Evolutionary conservation across 2,329 filamentous ascomycete genomes (phyloP), one percentile per base, ranked within the genome.

Genomic region (Mycogone perniciosa): DNA sequence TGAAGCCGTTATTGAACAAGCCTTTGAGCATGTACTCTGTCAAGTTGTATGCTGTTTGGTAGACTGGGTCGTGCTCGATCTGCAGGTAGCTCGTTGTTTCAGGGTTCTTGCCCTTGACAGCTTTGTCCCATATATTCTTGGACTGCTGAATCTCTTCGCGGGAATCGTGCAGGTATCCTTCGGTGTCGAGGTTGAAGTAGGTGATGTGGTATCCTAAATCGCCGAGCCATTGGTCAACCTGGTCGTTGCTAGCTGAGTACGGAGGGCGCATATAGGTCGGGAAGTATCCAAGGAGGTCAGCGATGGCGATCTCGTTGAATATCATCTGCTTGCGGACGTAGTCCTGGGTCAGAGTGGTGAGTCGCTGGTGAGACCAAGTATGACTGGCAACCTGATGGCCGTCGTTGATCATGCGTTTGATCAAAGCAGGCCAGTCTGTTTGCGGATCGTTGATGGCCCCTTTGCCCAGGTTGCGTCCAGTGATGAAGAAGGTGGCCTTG

Each of bases 381-480:
- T 73, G 81, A 10, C 74, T 77, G 52, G 76, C 81, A 53, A 85
- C 69, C 62, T 85, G 81, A 63, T 85, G 82, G 8, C 79, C 79
- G 5, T 77, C 74, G 38, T 62, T 54, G 52, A 73, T 55, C 72
- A 80, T 80, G 54, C 76, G 75, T 38, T 60, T 56, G 44, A 72
- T 64, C 13, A 70, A 57, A 40, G 49, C 44, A 3, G 60, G 62
- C 70, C 68, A 75, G 13, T 62, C 60, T 1, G 57, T 66, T 3
- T 52, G 52, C 8, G 60, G 57, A 26, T 69, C 67, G 51, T 76
- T 73, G 51, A 76, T 75, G 41, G 66, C 65, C 10, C 66, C 67
- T 48, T 74, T 74, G 33, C 66, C 69, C 3, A 67, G 58, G 49
- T 70, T 70, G 27, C 60, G 56, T 5, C 65, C 64, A 1, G 65